These are phyloP conservation scores for Botrytis byssoidea DNA, from an alignment of 2,329 filamentous ascomycete genomes.

Conservation along the genomic window DNA sequence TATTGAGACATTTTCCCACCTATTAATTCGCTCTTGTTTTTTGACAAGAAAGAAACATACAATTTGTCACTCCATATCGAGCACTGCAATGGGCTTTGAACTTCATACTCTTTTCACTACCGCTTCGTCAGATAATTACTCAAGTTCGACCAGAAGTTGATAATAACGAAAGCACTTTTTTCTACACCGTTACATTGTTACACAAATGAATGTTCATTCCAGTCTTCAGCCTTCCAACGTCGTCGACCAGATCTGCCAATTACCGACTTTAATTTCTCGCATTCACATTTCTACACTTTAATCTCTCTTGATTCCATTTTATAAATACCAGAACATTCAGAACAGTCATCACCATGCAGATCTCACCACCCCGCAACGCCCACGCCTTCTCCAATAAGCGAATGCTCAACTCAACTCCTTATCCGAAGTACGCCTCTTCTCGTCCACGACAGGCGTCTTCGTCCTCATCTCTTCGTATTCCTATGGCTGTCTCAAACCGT, in stretches of 20 bases:
- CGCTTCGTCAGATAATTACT: constrained; percentile 17
- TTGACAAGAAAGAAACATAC: neutral
- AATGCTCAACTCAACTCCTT: constrained; percentile 10
- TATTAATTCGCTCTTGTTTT: neutral
- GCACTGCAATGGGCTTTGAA: constrained; percentile 20
- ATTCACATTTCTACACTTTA: neutral
- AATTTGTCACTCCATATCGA: neutral
- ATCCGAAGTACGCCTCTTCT: constrained; percentile 3
- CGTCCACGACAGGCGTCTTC: constrained; percentile 16
- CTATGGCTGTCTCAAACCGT: neutral
- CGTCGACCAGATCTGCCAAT: neutral
- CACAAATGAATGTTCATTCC: constrained; percentile 19
- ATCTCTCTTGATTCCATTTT: neutral
- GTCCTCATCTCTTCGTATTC: constrained; percentile 14
- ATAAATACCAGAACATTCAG: neutral
- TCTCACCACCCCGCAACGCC: constrained; percentile 21
- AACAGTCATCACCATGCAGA: constrained; percentile 18
- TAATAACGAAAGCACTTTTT: constrained; percentile 20
- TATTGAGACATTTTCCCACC: constrained; percentile 21
- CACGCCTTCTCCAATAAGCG: constrained; percentile 20
- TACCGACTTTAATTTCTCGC: neutral
- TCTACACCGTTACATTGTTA: constrained; percentile 19
- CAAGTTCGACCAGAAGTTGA: constrained; percentile 13
- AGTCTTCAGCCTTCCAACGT: constrained; percentile 13
- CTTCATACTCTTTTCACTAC: constrained; percentile 1